Conservation (phyloP, 1,284 basidiomycete species). For the Limonomyces culmigenus region DNA sequence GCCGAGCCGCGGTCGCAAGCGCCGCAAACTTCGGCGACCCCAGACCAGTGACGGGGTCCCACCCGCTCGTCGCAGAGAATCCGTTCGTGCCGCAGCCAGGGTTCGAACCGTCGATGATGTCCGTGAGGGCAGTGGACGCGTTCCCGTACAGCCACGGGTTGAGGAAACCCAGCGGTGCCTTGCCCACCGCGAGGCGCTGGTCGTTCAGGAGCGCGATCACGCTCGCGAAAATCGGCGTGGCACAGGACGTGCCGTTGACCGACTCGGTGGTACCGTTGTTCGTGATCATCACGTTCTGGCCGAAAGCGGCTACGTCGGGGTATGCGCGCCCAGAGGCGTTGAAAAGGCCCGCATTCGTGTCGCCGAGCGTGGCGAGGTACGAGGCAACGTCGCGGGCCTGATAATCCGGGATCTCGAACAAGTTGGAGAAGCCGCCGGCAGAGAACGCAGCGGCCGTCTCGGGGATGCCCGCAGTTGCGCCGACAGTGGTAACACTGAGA, state of each 20-base stretch:
- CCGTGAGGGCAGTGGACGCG: conserved; percentile 24
- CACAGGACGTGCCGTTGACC: conserved; percentile 39
- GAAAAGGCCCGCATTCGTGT: conserved; percentile 31
- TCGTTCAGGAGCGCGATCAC: conserved; percentile 48
- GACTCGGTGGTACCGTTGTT: conserved; percentile 12
- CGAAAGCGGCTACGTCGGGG: conserved; percentile 50
- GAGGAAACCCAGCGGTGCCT: conserved; percentile 34
- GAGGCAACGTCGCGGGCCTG: conserved; percentile 33
- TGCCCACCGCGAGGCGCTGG: conserved; percentile 25
- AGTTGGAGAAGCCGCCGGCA: conserved; percentile 55
- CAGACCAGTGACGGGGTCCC: conserved; percentile 35
- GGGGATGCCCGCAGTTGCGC: conserved; percentile 35
- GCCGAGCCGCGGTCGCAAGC: too few relatives aligned
- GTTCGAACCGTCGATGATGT: conserved; percentile 34
- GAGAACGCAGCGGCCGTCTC: conserved; percentile 39
- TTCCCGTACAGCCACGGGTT: conserved; percentile 37
- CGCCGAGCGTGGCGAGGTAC: conserved; percentile 35
- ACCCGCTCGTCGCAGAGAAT: conserved; percentile 22
- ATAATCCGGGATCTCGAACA: conserved; percentile 35
- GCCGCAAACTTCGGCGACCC: conserved; percentile 29
- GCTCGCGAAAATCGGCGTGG: conserved; percentile 37
- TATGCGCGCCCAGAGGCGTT: conserved; percentile 26
- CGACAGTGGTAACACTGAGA: conserved; percentile 36
- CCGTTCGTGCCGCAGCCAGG: conserved; percentile 14
- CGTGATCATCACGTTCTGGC: conserved; percentile 22